Percentiles rank a stretch among this genome's conserved stretches.
These are phyloP conservation scores for Wallacemonas sp. DNA, from an alignment of 208 protist species.

Conservation along the genomic window DNA sequence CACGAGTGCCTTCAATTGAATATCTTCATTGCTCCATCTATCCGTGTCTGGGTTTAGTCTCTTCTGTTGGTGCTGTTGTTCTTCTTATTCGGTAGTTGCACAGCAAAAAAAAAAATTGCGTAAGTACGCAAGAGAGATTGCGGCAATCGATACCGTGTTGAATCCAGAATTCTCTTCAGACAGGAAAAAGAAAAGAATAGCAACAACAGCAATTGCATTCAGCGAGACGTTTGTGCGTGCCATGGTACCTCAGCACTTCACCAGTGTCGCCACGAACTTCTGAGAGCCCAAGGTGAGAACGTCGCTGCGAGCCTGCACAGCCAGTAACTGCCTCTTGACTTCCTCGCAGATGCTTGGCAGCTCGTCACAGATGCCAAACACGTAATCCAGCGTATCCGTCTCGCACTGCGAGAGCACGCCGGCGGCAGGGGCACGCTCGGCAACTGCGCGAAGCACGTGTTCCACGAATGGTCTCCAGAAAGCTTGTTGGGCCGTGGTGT, in stretches of 20 bases:
- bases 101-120: too few species aligned
- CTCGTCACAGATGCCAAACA: conserved; percentile 65
- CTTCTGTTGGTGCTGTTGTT: not conserved
- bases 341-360: conserved; percentile 29
- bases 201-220: too few species aligned
- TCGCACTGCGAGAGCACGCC: not conserved
- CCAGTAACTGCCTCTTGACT: conserved; percentile 38
- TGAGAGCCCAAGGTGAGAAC: conserved; percentile 38
- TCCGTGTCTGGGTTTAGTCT: too few species aligned
- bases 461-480: conserved; percentile 66
- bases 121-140: too few species aligned
- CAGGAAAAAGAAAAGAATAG: too few species aligned
- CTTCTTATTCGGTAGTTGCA: not conserved
- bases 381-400: conserved; percentile 33
- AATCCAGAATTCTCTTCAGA: too few species aligned
- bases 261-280: conserved; percentile 46
- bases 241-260: too few species aligned
- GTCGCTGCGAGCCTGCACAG: conserved; percentile 15
- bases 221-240: too few species aligned
- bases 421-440: not conserved
- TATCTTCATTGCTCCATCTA: too few species aligned
- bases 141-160: too few species aligned
- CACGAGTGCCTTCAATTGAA: too few species aligned
- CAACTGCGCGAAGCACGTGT: conserved; percentile 31
- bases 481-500: conserved; percentile 30